Percentiles rank a stretch among this genome's conserved stretches.
phyloP scores from a whole-genome alignment of 495 filamentous ascomycete genomes.

The Penicillium angulare region DNA sequence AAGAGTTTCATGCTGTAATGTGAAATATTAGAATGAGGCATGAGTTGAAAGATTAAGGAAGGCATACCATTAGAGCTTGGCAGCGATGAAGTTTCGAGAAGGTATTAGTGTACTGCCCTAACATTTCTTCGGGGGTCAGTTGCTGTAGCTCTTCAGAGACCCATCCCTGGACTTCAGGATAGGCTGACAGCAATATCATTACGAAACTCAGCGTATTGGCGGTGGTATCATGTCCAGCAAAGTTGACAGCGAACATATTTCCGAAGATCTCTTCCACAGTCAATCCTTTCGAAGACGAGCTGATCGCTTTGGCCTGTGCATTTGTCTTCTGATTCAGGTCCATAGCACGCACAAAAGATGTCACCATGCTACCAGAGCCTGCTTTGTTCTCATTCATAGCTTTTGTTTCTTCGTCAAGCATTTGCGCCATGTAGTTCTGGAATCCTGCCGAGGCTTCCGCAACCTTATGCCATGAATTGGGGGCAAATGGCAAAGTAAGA shows the following conservation, averaged over 20 bases:
- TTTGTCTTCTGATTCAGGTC: background rate
- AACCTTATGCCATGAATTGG: background rate
- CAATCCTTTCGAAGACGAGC: constrained; percentile 14
- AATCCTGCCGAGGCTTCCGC: background rate
- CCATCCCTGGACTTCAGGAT: constrained; percentile 41
- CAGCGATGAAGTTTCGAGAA: constrained; percentile 4
- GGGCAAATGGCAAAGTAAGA: background rate
- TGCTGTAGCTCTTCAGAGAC: constrained; percentile 31
- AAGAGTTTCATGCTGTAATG: constrained; percentile 47
- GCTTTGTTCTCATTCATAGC: background rate
- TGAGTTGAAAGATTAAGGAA: background rate
- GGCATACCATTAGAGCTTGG: constrained; percentile 7
- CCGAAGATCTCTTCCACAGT: constrained; percentile 30
- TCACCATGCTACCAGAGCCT: background rate
- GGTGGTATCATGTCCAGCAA: constrained; percentile 50
- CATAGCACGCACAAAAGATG: background rate
- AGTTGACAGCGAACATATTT: constrained; percentile 53
- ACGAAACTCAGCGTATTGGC: constrained; percentile 40
- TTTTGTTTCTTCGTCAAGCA: background rate
- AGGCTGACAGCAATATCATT: constrained; percentile 36
- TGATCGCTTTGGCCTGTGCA: background rate
- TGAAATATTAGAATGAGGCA: background rate
- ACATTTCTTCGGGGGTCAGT: background rate
- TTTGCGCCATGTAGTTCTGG: background rate
- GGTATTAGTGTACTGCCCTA: constrained; percentile 1